Percentiles rank a stretch among this genome's conserved stretches.
Evolutionary conservation across 2,329 filamentous ascomycete genomes (phyloP).

Genomic region (Calonectria ilicicola): DNA sequence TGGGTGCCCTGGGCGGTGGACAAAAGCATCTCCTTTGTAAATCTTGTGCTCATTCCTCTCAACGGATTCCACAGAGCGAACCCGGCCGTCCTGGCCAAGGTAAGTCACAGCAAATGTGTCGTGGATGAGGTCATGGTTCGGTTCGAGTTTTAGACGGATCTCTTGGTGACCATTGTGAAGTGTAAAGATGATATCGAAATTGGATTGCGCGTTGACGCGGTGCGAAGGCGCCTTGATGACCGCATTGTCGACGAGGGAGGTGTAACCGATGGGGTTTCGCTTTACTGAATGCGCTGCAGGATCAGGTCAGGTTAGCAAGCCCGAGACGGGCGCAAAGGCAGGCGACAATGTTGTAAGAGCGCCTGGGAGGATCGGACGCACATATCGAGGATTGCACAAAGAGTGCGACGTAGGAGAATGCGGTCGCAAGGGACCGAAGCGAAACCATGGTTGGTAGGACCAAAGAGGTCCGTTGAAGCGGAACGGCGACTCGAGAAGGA

Average conservation of each 20-base stretch:
- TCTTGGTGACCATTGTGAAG: slow-evolving; percentile 75
- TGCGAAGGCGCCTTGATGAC: slow-evolving; percentile 83
- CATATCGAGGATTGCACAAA: slow-evolving; percentile 47
- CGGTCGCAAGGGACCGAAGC: slow-evolving; percentile 46
- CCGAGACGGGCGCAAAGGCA: not conserved
- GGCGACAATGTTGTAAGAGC: not conserved
- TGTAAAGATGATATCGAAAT: slow-evolving; percentile 87
- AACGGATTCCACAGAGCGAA: slow-evolving; percentile 76
- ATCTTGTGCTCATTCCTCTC: slow-evolving; percentile 82
- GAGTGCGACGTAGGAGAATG: slow-evolving; percentile 46
- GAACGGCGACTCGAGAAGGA: slow-evolving; percentile 27
- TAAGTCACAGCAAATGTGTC: slow-evolving; percentile 81
- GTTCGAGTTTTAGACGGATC: slow-evolving; percentile 84
- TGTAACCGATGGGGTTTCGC: slow-evolving; percentile 80
- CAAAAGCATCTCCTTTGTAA: slow-evolving; percentile 83
- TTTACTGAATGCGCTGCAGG: slow-evolving; percentile 75
- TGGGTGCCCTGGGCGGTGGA: slow-evolving; percentile 68
- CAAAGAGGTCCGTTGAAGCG: slow-evolving; percentile 28
- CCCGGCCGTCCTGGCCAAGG: slow-evolving; percentile 76
- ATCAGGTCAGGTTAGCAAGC: slow-evolving; percentile 39
- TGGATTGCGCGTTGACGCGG: slow-evolving; percentile 81
- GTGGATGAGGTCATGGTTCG: slow-evolving; percentile 90
- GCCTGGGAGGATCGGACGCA: slow-evolving; percentile 31
- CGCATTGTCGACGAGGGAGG: slow-evolving; percentile 80
- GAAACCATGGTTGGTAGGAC: slow-evolving; percentile 48